Evolutionary conservation across 139 green algal species (phyloP), one percentile per base, ranked within the genome.

Genomic region (Penium margaritaceum): DNA sequence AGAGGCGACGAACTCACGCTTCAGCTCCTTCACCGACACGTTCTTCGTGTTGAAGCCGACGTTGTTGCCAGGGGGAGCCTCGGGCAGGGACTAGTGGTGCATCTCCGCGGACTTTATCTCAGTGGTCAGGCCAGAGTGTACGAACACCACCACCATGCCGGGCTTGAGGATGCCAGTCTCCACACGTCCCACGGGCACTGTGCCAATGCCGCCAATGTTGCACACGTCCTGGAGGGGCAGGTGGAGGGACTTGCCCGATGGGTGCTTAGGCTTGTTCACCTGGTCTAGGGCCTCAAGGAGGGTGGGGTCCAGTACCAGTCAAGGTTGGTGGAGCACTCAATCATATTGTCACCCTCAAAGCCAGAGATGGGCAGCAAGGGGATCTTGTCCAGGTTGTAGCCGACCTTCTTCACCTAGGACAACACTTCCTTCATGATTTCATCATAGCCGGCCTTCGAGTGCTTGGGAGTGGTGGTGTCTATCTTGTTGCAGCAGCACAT

Each of bases 31-130:
- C 36, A 80, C 76, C n/a, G 57, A 74, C 75, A 82, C 70, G 70
- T 80, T 80, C 90, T 98, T 98, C 80, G 98, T 91, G 88, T 98
- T 97, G 87, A 99, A 96, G 88, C 94, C 94, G 30, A 99, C 94
- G 84, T 98, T 99, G 91, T 99, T 94, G 77, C 94, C 94, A 63
- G 94, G 91, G 63, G 84, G 84, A 51, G 84, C 85, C 73, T 81
- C 63, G 32, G 78, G 87, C 74, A 98, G 87, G 75, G 88, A 88
- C 92, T 98, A 92, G 88, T 99, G 94, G 90, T 99, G 94, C 94
- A 99, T 98, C 91, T 99, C 94, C 75, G 98, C 91, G 47, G 94
- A 95, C 87, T 96, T 96, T 64, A 97, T 91, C 89, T 96, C 96
- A 88, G 90, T 92, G 32, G 81, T 78, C 88, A 91, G 64, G 78